A percentile compares a stretch with the other conserved stretches of the same genome.
These are phyloP conservation scores for Cutaneotrichosporon curvatum DNA, from an alignment of 1,284 basidiomycete species.

Conservation along the genomic window DNA sequence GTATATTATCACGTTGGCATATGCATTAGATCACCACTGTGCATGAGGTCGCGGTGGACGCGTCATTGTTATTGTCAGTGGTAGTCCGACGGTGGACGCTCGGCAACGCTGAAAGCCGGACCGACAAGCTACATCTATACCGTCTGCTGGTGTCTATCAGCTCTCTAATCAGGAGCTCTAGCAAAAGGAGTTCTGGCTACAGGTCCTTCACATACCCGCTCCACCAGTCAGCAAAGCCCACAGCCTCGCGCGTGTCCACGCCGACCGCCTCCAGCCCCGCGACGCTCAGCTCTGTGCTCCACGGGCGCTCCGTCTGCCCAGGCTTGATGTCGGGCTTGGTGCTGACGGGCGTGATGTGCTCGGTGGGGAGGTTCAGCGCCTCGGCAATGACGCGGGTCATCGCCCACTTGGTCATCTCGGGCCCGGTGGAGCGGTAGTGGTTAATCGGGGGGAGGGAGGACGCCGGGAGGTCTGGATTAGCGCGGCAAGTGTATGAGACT, in stretches of 20 bases:
- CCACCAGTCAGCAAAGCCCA: constrained; percentile 42
- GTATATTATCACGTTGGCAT: not conserved
- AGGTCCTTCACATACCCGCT: constrained; percentile 15
- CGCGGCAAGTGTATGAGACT: constrained; percentile 4
- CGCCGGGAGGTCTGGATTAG: constrained; percentile 20
- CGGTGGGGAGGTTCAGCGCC: constrained; percentile 33
- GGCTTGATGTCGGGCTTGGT: constrained; percentile 24
- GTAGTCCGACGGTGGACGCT: too few relatives aligned
- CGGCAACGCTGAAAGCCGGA: too few relatives aligned
- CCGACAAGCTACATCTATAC: too few relatives aligned
- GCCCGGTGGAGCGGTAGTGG: constrained; percentile 48
- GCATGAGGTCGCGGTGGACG: too few relatives aligned
- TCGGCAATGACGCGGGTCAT: constrained; percentile 44
- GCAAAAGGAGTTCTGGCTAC: too few relatives aligned
- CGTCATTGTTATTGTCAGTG: too few relatives aligned
- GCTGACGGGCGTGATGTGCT: constrained; percentile 35
- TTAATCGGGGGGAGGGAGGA: constrained; percentile 39
- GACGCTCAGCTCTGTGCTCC: constrained; percentile 41
- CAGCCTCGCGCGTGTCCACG: constrained; percentile 28
- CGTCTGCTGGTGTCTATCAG: too few relatives aligned
- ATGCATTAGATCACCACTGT: constrained; percentile 2
- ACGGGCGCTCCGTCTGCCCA: constrained; percentile 38
- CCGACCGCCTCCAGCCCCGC: constrained; percentile 32
- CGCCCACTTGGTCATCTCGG: constrained; percentile 49
- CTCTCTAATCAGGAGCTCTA: too few relatives aligned